Evolutionary conservation across 2,329 filamentous ascomycete species (phyloP), one percentile per base, ranked within the genome.

Genomic region (Penicillium capsulatum): DNA sequence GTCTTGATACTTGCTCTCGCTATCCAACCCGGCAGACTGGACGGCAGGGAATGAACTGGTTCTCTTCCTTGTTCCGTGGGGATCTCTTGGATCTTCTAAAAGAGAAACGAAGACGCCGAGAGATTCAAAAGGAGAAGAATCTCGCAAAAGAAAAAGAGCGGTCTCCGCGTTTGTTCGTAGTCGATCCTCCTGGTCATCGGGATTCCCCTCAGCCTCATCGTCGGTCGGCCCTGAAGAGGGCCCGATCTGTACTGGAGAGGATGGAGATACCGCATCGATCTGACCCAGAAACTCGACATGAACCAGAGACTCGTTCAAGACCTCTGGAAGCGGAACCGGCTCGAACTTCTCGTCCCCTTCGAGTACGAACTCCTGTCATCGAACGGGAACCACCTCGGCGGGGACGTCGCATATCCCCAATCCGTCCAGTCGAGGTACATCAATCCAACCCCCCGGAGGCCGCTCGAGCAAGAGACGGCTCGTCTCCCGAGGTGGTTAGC

Each of bases 331-430:
- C 9, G n/a, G 10, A 36, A 19, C 17, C 8, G 6, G 14, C 14
- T 14, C 13, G 15, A 5, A 16, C 10, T 14, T 14, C 29, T 14
- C 49, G 52, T 13, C 38, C 20, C 22, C 47, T 39, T 31, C 47
- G 54, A 20, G 47, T 50, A 37, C 34, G 44, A 15, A 47, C 47
- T 8, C 55, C 51, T 9, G 47, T 52, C 13, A 17, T 31, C 26
- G 54, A 58, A 20, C 47, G 50, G 17, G 40, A 38, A 19, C 50
- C 54, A 26, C 16, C 14, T 13, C 33, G 42, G 10, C 31, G 39
- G 7, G 36, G 44, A 26, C 35, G 22, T 20, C 31, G 41, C 16
- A 44, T 24, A 17, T 11, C 26, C 26, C 26, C 26, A 28, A 28
- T n/a, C 26, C 26, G 26, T 7, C 10, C 4, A 28, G 10, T n/a